Base-by-base conservation (phyloP, 2,329 filamentous ascomycete species). In the Aspergillus fumigatiaffinis region DNA sequence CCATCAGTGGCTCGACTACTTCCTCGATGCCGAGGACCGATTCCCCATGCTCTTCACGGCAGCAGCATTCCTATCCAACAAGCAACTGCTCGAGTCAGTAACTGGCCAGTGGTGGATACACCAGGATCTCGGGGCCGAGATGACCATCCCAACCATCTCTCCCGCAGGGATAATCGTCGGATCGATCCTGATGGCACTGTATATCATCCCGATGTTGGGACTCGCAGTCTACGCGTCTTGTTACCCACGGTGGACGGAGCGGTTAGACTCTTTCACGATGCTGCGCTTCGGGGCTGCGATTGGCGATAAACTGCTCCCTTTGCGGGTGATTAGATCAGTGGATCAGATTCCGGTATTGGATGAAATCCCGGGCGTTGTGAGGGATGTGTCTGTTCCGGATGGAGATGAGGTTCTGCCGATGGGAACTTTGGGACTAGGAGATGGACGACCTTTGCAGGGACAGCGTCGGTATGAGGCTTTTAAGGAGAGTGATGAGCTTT, bases 181-280 rank as follows among this genome's bases (percentile, higher is more conserved):
- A 14, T 61, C 60, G 1, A 14, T 55, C 0, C 42, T 66, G 6
- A 38, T 66, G 25, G 62, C 52, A 1, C 21, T 58, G 0, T 52
- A 65, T 28, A 38, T 65, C 26, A 14, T 62, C 5, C 21, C 42
- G 2, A 23, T 67, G 10, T 8, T 65, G 3, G 47, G 56, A 20
- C 51, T 65, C 3, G 53, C 54, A 4, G n/a, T 56, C 0, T 67
- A 67, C 49, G 57, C 60, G 3, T 51, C 46, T 8, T 50, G 35
- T 21, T 54, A 50, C 12, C 59, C 56, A 10, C 52, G 60, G 6
- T 67, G 63, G 65, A 65, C 63, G 5, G 10, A 20, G 1, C 38
- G 42, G n/a, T 51, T 66, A 1, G 63, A 67, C 26, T 61, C 65
- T 5, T 66, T 60, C 25, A 55, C 56, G 6, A 62, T 66, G 57